Conservation (phyloP, 1,284 basidiomycete genomes). For the Abortiporus biennis region DNA sequence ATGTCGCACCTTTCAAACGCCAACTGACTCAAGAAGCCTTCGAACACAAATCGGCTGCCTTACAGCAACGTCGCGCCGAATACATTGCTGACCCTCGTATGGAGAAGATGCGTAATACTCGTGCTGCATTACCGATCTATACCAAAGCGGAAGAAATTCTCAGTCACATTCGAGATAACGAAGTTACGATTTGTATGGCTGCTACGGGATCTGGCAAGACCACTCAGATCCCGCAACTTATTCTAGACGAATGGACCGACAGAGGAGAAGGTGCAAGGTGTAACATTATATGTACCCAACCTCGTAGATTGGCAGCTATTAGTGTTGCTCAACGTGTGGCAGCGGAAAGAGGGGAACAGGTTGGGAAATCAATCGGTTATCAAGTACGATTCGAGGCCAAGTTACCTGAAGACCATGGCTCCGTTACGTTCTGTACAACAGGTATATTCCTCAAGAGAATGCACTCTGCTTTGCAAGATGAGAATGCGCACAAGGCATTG, state of each 20-base stretch:
- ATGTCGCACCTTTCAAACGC: slow-evolving; percentile 19
- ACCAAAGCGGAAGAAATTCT: slow-evolving; percentile 62
- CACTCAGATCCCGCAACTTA: slow-evolving; percentile 91
- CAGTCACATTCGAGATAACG: slow-evolving; percentile 69
- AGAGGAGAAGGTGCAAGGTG: slow-evolving; percentile 78
- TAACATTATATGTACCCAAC: slow-evolving; percentile 94
- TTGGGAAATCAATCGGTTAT: slow-evolving; percentile 82
- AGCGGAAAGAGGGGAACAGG: slow-evolving; percentile 76
- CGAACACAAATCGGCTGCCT: slow-evolving; percentile 51
- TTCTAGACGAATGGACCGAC: slow-evolving; percentile 83
- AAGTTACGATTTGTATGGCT: slow-evolving; percentile 92
- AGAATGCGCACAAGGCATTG: slow-evolving; percentile 39
- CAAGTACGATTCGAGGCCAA: slow-evolving; percentile 90
- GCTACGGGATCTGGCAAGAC: slow-evolving; percentile 96
- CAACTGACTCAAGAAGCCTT: slow-evolving; percentile 25
- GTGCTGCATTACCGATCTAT: slow-evolving; percentile 72
- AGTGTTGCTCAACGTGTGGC: slow-evolving; percentile 92
- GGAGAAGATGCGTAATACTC: slow-evolving; percentile 63
- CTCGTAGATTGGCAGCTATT: slow-evolving; percentile 88
- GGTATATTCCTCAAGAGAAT: slow-evolving; percentile 88
- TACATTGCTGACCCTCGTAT: slow-evolving; percentile 65
- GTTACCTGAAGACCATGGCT: slow-evolving; percentile 78
- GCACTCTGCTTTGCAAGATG: slow-evolving; percentile 67
- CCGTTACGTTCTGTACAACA: slow-evolving; percentile 91
- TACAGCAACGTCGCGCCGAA: slow-evolving; percentile 48